phyloP scores from a whole-genome alignment of 805 yeast genomes.

The Starmerella scarabaei region DNA sequence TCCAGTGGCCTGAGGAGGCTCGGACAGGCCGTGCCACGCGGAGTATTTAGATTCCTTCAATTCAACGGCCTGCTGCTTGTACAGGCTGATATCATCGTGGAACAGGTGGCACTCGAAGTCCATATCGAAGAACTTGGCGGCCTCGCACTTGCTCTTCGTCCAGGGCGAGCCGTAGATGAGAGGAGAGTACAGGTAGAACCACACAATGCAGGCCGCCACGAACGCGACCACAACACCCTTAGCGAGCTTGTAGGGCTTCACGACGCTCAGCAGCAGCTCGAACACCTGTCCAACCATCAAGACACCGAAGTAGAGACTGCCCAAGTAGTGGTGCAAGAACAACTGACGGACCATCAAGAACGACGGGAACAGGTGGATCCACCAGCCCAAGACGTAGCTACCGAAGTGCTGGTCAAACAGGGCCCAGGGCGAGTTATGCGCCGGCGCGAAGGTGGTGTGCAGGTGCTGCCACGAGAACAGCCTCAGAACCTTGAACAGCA shows the following conservation, averaged over 20 bases:
- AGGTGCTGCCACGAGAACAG: conserved; percentile 32
- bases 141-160: conserved; percentile 56
- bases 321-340: conserved; percentile 87
- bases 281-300: conserved; percentile 54
- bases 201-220: conserved; percentile 37
- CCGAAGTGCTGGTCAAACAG: conserved; percentile 29
- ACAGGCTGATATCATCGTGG: conserved; percentile 24
- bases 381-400: conserved; percentile 44
- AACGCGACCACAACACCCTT: conserved; percentile 36
- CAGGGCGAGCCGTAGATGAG: conserved; percentile 67
- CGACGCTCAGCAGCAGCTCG: conserved; percentile 26
- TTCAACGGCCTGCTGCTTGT: conserved; percentile 19
- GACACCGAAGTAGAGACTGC: conserved; percentile 79
- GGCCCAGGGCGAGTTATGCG: conserved; percentile 21
- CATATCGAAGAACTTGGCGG: conserved; percentile 60
- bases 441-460: conserved; percentile 7
- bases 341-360: conserved; percentile 81
- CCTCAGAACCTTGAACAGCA: conserved; percentile 22
- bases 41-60: conserved; percentile 14
- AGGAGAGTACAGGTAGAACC: conserved; percentile 54
- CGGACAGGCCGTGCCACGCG: conserved; percentile 13
- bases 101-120: conserved; percentile 72
- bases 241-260: conserved; percentile 15
- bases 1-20: conserved; percentile 6
- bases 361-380: conserved; percentile 46